Base-by-base conservation (phyloP, 2,329 filamentous ascomycete species). In the Exserohilum turcica region DNA sequence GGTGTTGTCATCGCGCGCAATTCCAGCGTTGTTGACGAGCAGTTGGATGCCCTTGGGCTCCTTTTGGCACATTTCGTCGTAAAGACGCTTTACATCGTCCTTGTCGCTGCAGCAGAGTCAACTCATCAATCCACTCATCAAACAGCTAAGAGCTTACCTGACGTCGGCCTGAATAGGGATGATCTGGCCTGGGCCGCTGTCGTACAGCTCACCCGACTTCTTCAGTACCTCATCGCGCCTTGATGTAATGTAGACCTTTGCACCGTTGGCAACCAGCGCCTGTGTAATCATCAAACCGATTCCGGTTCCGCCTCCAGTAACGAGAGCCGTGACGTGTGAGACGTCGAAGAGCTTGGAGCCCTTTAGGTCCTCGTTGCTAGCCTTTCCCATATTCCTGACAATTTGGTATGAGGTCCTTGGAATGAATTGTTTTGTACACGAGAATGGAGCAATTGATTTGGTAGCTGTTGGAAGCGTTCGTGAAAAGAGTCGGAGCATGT, bases 241-340 rank as follows among this genome's bases (percentile, higher is more conserved):
- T 15, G 65, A 69, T 18, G 67, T 73, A 43, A 74, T 74, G 47
- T 75, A 74, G 2, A 74, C 71, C 63, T 85, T 88, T 7, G 79
- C 80, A 39, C 85, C 84, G 72, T 86, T 86, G 54, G 78, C 71
- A 27, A 87, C 80, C 72, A 86, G 86, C 49, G 84, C 85, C 48
- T 84, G 78, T 21, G 84, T 82, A 59, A 88, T 87, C 85, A 88
- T 88, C 47, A 83, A 79, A 18, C 86, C 76, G 48, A 79, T 75
- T n/a, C 77, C 76, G 1, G 76, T 79, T 18, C 72, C 76, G 21
- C 77, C 77, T n/a, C 78, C 77, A 8, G 77, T 79, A 8, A 79
- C 77, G 13, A 79, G 57, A 10, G 77, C 77, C 5, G 76, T 79
- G 52, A 79, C 64, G 49, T 78, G 74, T 1, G 74, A 77, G 32